phyloP scores from a whole-genome alignment of 495 filamentous ascomycete species.

The Neurospora sp. region DNA sequence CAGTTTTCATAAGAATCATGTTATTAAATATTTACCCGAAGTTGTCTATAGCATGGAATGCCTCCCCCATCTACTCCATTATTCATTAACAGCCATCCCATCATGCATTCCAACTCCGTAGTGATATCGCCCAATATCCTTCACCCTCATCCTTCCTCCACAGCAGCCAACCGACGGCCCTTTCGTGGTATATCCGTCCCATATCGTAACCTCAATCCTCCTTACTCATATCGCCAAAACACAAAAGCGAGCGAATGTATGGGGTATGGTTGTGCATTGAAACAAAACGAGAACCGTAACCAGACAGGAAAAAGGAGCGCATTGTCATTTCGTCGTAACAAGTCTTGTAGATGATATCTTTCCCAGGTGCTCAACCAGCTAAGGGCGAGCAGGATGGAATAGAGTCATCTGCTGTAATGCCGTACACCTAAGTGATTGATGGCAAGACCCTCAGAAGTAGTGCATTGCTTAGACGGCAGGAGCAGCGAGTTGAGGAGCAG shows the following conservation, averaged over 20 bases:
- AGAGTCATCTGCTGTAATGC: background rate
- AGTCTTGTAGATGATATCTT: background rate
- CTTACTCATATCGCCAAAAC: background rate
- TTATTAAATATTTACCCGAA: background rate
- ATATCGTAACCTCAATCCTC: background rate
- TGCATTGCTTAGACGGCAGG: background rate
- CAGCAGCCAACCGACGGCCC: background rate
- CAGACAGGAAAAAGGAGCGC: background rate
- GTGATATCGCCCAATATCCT: background rate
- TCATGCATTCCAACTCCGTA: background rate
- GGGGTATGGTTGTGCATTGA: background rate
- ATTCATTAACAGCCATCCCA: background rate
- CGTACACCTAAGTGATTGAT: background rate
- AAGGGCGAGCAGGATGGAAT: background rate
- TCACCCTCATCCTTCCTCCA: background rate
- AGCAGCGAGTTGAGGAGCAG: slow-evolving; percentile 15
- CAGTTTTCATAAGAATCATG: background rate
- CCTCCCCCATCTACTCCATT: background rate
- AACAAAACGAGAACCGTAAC: background rate
- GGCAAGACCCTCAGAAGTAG: background rate
- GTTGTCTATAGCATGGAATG: background rate
- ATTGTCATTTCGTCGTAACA: background rate
- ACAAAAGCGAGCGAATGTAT: background rate
- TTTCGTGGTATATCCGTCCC: background rate
- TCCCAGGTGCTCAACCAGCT: background rate